Conservation (phyloP, 805 yeast genomes). For the Wickerhamiella kurtzmanii region DNA sequence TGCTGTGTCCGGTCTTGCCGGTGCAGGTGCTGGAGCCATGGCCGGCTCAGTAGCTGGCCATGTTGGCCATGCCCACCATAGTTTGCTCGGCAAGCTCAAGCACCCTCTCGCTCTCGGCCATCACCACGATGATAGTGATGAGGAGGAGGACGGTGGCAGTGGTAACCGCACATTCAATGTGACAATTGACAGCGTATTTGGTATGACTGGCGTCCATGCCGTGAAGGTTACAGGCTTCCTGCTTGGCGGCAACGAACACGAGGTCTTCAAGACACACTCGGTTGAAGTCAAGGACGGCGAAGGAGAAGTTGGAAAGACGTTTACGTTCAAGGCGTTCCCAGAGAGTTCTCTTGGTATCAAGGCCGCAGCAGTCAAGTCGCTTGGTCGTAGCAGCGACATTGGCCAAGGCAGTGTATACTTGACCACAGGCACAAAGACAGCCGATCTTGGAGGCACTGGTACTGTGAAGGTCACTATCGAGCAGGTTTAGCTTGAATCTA, state of each 20-base stretch:
- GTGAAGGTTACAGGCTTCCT: constrained; percentile 37
- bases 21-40: constrained; percentile 26
- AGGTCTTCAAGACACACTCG: constrained; percentile 50
- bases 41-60: constrained; percentile 37
- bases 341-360: constrained; percentile 47
- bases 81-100: constrained; percentile 32
- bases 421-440: constrained; percentile 27
- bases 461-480: background rate
- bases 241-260: constrained; percentile 34
- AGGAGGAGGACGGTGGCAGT: constrained; percentile 11
- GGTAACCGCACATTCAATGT: constrained; percentile 9
- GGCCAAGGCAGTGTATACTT: constrained; percentile 42
- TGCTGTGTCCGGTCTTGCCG: constrained; percentile 18
- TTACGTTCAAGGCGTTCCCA: constrained; percentile 52
- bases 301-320: constrained; percentile 27
- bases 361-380: constrained; percentile 52
- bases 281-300: constrained; percentile 37
- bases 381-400: constrained; percentile 56
- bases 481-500: background rate
- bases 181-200: constrained; percentile 13
- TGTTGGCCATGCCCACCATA: constrained; percentile 25
- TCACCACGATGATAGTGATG: constrained; percentile 10
- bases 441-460: constrained; percentile 12
- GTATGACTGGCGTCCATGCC: constrained; percentile 20
- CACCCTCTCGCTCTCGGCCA: no score